These are phyloP conservation scores for Gregarina niphandrodes DNA, from an alignment of 169 alveolate species.

Conservation along the genomic window DNA sequence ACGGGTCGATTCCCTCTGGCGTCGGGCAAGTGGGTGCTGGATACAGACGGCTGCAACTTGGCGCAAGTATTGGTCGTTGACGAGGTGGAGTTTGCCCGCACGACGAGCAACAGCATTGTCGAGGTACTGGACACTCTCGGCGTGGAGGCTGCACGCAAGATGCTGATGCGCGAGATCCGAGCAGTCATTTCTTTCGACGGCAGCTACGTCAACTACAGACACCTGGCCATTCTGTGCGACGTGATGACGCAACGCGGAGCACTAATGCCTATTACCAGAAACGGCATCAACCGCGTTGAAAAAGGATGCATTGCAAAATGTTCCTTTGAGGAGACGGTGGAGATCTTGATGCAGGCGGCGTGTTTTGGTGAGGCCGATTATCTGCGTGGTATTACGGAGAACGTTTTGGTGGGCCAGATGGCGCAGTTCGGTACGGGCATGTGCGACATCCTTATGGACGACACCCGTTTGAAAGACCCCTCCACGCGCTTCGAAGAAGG, in stretches of 20 bases:
- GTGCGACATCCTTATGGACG: slow-evolving; percentile 64
- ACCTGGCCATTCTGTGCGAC: slow-evolving; percentile 86
- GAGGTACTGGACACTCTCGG: slow-evolving; percentile 81
- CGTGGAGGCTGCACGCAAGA: slow-evolving; percentile 97
- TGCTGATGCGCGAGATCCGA: slow-evolving; percentile 77
- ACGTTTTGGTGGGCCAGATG: slow-evolving; percentile 76
- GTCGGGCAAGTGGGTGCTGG: slow-evolving; percentile 83
- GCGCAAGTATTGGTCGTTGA: slow-evolving; percentile 53
- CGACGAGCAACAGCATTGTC: slow-evolving; percentile 84
- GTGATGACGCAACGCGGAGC: slow-evolving; percentile 97
- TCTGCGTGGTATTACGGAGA: slow-evolving; percentile 73
- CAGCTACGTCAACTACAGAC: slow-evolving; percentile 90
- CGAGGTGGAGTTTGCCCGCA: slow-evolving; percentile 66
- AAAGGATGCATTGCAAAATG: slow-evolving; percentile 86
- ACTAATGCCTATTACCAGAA: slow-evolving; percentile 93
- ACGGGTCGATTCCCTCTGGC: slow-evolving; percentile 55
- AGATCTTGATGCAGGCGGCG: slow-evolving; percentile 93
- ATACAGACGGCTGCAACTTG: slow-evolving; percentile 93
- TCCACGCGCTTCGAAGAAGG: slow-evolving; percentile 40
- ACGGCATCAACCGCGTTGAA: slow-evolving; percentile 95
- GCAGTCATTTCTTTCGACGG: slow-evolving; percentile 42
- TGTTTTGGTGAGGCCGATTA: slow-evolving; percentile 74
- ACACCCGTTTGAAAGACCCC: slow-evolving; percentile 56
- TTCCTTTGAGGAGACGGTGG: slow-evolving; percentile 97
- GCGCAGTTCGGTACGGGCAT: slow-evolving; percentile 73